phyloP scores from a whole-genome alignment of 2,329 filamentous ascomycete genomes.

The Aspergillus puulaauensis region DNA sequence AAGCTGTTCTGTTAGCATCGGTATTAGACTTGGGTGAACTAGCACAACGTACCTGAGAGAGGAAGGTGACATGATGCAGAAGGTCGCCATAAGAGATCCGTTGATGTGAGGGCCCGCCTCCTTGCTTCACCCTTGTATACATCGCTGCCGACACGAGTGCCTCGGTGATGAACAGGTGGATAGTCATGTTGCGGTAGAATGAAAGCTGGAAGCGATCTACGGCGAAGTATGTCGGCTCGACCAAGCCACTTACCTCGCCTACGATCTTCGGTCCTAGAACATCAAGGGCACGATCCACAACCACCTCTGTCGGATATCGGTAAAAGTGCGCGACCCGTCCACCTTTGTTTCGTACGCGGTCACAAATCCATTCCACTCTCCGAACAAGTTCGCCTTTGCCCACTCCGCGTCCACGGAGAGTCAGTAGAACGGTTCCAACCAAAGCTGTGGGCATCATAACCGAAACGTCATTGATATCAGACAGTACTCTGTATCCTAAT shows the following conservation, averaged over 20 bases:
- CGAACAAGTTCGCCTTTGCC: slow-evolving; percentile 82
- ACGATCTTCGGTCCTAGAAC: slow-evolving; percentile 89
- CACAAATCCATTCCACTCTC: slow-evolving; percentile 85
- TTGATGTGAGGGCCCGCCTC: slow-evolving; percentile 79
- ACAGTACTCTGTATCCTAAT: slow-evolving; percentile 86
- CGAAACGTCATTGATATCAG: slow-evolving; percentile 92
- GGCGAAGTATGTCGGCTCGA: slow-evolving; percentile 90
- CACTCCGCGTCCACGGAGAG: slow-evolving; percentile 85
- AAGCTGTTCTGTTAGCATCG: slow-evolving; percentile 50
- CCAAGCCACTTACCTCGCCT: slow-evolving; percentile 72
- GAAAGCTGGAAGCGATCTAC: slow-evolving; percentile 96
- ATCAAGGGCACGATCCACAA: slow-evolving; percentile 86
- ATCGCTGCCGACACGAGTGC: slow-evolving; percentile 85
- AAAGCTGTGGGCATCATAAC: slow-evolving; percentile 98
- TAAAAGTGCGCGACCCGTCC: slow-evolving; percentile 94
- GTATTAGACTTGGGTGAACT: background rate
- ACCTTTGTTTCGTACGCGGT: slow-evolving; percentile 78
- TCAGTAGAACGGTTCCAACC: slow-evolving; percentile 90
- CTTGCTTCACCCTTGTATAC: slow-evolving; percentile 87
- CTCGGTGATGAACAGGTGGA: slow-evolving; percentile 94
- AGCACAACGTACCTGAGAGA: slow-evolving; percentile 61
- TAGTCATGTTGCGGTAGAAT: slow-evolving; percentile 99
- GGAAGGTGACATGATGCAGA: slow-evolving; percentile 76
- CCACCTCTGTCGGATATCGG: slow-evolving; percentile 71
- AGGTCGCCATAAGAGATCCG: slow-evolving; percentile 74